Evolutionary conservation across 2,329 filamentous ascomycete genomes (phyloP).

Genomic region (Trichoderma sp.): DNA sequence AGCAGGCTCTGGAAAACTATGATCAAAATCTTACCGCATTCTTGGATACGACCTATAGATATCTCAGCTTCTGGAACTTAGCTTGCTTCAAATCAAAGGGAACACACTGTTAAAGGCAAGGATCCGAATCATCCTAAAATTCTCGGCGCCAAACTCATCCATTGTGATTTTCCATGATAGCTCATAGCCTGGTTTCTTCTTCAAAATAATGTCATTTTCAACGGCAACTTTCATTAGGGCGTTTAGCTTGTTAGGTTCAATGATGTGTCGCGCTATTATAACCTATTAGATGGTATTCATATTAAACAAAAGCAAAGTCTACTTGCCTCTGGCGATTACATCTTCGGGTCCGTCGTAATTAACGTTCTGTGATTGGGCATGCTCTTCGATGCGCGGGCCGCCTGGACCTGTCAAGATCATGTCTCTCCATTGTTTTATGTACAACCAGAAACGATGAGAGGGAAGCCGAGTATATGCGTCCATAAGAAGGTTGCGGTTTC

Average conservation of each 20-base stretch:
- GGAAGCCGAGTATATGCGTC: not conserved
- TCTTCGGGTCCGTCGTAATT: not conserved
- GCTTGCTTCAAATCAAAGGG: not conserved
- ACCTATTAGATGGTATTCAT: not conserved
- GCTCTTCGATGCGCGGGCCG: not conserved
- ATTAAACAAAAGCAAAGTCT: not conserved
- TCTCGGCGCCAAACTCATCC: not conserved
- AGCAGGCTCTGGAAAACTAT: not conserved
- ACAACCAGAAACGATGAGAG: not conserved
- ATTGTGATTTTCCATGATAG: not conserved
- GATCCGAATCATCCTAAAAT: not conserved
- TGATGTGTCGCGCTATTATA: not conserved
- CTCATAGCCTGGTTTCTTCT: not conserved
- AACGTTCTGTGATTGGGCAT: not conserved
- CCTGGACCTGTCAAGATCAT: not conserved
- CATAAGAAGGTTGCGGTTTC: not conserved
- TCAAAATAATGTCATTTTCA: not conserved
- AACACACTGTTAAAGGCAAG: not conserved
- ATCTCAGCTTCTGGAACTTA: not conserved
- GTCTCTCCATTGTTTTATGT: not conserved
- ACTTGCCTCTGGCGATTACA: not conserved
- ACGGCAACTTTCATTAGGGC: not conserved
- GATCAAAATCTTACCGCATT: not conserved
- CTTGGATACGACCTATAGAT: not conserved
- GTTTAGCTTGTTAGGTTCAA: not conserved